Evolutionary conservation across 2,329 filamentous ascomycete species (phyloP).

Genomic region (Pseudogymnoascus sp.): DNA sequence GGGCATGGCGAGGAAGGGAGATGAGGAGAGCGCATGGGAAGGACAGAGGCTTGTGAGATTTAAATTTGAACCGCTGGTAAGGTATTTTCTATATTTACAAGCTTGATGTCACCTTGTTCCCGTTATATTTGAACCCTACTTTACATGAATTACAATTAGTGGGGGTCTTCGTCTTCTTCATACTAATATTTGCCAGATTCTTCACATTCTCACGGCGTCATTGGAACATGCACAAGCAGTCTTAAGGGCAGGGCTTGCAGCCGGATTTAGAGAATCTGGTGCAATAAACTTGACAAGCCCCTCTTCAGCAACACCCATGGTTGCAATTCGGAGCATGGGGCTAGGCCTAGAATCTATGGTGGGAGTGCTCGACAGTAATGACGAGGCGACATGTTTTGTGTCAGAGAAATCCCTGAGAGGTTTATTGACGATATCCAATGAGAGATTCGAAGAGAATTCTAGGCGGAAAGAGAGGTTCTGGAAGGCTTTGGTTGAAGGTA

Average conservation of each 20-base stretch:
- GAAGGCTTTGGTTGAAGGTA: conserved; percentile 28
- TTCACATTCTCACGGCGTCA: conserved; percentile 77
- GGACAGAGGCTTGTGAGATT: conserved; percentile 61
- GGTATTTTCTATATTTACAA: conserved; percentile 23
- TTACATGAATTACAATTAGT: neutral
- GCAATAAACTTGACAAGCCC: conserved; percentile 55
- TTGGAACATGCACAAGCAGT: conserved; percentile 66
- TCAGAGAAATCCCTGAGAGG: conserved; percentile 58
- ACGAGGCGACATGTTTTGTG: conserved; percentile 48
- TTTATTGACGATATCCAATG: conserved; percentile 64
- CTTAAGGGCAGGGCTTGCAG: conserved; percentile 66
- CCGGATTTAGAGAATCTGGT: conserved; percentile 86
- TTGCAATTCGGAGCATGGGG: conserved; percentile 78
- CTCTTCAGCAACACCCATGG: conserved; percentile 54
- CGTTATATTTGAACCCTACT: neutral
- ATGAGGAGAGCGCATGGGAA: conserved; percentile 13
- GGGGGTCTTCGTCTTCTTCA: neutral
- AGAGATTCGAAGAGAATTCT: conserved; percentile 63
- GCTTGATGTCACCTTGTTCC: neutral
- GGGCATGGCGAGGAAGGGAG: conserved; percentile 33
- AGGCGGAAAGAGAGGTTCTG: conserved; percentile 61
- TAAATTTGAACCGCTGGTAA: conserved; percentile 92
- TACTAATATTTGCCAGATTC: conserved; percentile 52
- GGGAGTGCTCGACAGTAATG: conserved; percentile 36
- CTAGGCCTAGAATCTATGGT: conserved; percentile 76